Conservation (phyloP, 106 monocot species). For the Xerophyta viscosa region DNA sequence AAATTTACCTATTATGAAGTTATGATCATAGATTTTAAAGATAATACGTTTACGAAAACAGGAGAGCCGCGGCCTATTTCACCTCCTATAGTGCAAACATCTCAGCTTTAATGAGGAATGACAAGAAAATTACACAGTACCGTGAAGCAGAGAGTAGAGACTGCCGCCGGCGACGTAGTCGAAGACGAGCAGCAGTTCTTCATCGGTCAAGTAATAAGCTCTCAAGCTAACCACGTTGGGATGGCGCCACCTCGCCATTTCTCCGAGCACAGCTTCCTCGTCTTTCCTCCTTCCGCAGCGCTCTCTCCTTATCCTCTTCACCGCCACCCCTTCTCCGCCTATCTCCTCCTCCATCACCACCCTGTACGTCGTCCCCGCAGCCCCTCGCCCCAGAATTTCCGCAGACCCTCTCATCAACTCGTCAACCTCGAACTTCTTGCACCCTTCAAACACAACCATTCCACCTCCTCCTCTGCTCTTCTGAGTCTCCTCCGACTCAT, state of each 20-base stretch:
- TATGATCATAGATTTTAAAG: too few relatives aligned
- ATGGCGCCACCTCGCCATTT: slow-evolving; percentile 48
- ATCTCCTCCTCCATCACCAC: slow-evolving; percentile 42
- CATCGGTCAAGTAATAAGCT: slow-evolving; percentile 29
- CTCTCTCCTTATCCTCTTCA: slow-evolving; percentile 38
- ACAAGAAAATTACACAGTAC: slow-evolving; percentile 10
- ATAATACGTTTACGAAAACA: too few relatives aligned
- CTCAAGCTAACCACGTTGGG: slow-evolving; percentile 47
- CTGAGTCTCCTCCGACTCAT: background rate
- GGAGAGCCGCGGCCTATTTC: too few relatives aligned
- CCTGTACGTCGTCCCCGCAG: slow-evolving; percentile 52
- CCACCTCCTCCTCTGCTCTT: slow-evolving; percentile 1
- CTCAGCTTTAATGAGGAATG: too few relatives aligned
- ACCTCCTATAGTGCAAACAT: too few relatives aligned
- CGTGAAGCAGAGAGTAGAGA: slow-evolving; percentile 46
- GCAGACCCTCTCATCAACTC: slow-evolving; percentile 70
- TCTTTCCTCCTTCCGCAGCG: background rate
- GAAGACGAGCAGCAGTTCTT: slow-evolving; percentile 57
- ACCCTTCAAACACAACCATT: slow-evolving; percentile 52
- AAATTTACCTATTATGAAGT: too few relatives aligned
- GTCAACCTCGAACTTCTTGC: slow-evolving; percentile 41
- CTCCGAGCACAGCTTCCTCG: slow-evolving; percentile 15
- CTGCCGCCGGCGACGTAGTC: slow-evolving; percentile 48
- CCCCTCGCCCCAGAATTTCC: slow-evolving; percentile 72
- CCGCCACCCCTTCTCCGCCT: slow-evolving; percentile 23